Evolutionary conservation across 495 filamentous ascomycete species (phyloP).

Genomic region (Penicillium egyptiacum): DNA sequence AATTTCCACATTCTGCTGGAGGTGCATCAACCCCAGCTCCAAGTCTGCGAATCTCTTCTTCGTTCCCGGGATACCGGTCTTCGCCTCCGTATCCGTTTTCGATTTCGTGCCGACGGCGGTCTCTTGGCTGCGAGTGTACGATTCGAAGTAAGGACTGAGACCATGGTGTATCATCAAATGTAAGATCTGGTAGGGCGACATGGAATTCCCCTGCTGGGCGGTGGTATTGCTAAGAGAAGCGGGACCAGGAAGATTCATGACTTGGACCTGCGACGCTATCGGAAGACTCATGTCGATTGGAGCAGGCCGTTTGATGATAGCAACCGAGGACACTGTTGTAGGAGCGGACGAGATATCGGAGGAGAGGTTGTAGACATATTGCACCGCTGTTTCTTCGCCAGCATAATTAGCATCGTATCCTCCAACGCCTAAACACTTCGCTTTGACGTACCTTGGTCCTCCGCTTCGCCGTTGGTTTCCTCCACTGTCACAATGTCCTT

Average conservation of each 20-base stretch:
- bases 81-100: conserved; percentile 78
- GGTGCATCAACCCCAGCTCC: conserved; percentile 80
- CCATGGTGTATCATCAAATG: conserved; percentile 85
- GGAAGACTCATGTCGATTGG: conserved; percentile 79
- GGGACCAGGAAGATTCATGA: conserved; percentile 84
- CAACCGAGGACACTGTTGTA: conserved; percentile 78
- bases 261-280: conserved; percentile 81
- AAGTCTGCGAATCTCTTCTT: conserved; percentile 95
- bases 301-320: conserved; percentile 82
- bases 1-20: conserved; percentile 98
- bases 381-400: conserved; percentile 28
- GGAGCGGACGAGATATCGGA: conserved; percentile 77
- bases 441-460: conserved; percentile 43
- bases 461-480: conserved; percentile 48
- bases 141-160: conserved; percentile 93
- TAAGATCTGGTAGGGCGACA: conserved; percentile 87
- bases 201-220: conserved; percentile 64
- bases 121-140: conserved; percentile 83
- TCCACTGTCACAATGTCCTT: conserved; percentile 70
- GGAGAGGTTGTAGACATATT: conserved; percentile 74
- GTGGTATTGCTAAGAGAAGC: conserved; percentile 61
- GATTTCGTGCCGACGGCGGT: conserved; percentile 60
- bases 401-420: conserved; percentile 12
- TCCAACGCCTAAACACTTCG: background rate
- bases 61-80: conserved; percentile 92